Conservation (phyloP, 2,329 filamentous ascomycete species). For the Colletotrichum magnum region DNA sequence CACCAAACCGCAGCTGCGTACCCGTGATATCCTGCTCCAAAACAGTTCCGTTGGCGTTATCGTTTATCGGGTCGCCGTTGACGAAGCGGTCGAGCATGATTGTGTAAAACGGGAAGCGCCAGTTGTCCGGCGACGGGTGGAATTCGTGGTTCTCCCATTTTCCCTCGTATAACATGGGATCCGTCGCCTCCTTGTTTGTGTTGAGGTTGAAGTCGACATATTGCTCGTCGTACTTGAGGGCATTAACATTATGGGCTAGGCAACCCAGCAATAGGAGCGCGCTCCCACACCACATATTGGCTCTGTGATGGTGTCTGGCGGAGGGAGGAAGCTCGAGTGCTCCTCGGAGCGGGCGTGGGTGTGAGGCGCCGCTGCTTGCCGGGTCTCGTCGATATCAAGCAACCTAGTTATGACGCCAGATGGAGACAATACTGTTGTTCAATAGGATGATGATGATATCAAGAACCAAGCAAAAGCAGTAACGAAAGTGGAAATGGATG, state of each 20-base stretch:
- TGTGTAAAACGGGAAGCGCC: constrained; percentile 77
- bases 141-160: constrained; percentile 67
- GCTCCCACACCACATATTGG: constrained; percentile 38
- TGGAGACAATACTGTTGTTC: too few species aligned
- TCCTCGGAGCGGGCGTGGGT: constrained; percentile 36
- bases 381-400: constrained; percentile 20
- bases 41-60: constrained; percentile 71
- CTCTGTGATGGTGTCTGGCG: constrained; percentile 1
- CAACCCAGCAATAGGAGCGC: constrained; percentile 36
- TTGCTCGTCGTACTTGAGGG: constrained; percentile 46
- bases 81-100: constrained; percentile 75
- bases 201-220: constrained; percentile 71
- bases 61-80: constrained; percentile 75
- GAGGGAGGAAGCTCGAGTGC: constrained; percentile 32
- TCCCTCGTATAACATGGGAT: constrained; percentile 71
- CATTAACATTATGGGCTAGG: constrained; percentile 42
- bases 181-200: constrained; percentile 66
- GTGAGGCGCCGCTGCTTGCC: constrained; percentile 10
- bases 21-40: constrained; percentile 73
- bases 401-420: constrained; percentile 7
- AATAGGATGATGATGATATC: background rate
- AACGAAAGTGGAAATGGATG: constrained; percentile 20
- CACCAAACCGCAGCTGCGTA: constrained; percentile 75
- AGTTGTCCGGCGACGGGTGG: constrained; percentile 69
- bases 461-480: constrained; percentile 2